phyloP scores from a whole-genome alignment of 345 rosid species.

The Sisymbrium altissimum region DNA sequence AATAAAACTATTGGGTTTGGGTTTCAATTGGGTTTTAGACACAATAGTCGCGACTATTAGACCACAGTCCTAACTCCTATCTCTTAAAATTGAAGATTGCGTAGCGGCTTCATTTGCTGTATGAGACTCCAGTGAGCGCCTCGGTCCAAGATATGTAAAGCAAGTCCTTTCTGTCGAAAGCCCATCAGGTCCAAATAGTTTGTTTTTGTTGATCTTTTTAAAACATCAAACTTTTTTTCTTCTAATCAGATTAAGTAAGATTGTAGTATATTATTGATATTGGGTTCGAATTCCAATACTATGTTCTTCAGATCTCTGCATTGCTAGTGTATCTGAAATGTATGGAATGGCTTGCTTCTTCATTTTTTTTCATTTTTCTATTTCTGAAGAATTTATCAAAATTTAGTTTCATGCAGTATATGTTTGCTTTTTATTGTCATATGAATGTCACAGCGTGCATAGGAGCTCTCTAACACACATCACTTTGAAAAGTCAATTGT shows the following conservation, averaged over 20 bases:
- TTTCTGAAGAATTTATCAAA: not conserved
- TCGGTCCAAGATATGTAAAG: not conserved
- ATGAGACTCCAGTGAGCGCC: not conserved
- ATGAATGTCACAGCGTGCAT: not conserved
- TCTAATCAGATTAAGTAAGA: not conserved
- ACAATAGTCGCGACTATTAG: not conserved
- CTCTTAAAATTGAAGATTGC: not conserved
- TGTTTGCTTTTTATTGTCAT: not conserved
- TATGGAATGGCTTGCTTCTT: not conserved
- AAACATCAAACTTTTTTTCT: not conserved
- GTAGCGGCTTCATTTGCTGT: not conserved
- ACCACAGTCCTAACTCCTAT: not conserved
- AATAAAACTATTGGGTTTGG: not conserved
- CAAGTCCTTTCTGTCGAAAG: not conserved
- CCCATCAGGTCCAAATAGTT: not conserved
- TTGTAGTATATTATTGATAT: not conserved
- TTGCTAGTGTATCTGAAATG: not conserved
- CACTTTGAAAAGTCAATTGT: not conserved
- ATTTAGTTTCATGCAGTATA: not conserved
- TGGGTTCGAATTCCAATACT: not conserved
- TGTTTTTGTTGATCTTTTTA: not conserved
- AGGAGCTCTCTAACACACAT: not conserved
- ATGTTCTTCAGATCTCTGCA: not conserved
- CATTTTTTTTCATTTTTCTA: not conserved
- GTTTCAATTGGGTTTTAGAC: not conserved